Evolutionary conservation across 768 basidiomycete species (phyloP).

Genomic region (Lentinula sp.): DNA sequence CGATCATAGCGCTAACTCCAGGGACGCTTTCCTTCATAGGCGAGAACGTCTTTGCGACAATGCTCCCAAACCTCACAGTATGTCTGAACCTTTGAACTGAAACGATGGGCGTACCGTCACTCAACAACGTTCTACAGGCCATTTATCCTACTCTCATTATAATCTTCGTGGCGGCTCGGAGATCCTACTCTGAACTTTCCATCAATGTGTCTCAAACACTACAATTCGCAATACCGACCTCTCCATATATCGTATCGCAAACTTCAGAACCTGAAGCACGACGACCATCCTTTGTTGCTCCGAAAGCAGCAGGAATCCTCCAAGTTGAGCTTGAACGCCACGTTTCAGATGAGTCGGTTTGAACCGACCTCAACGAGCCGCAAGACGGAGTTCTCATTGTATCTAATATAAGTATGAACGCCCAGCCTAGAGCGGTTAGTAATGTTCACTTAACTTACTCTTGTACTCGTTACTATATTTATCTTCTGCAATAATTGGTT

Average conservation of each 20-base stretch:
- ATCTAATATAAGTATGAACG: no score
- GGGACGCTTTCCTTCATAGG: not conserved
- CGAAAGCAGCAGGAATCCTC: not conserved
- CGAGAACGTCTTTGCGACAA: not conserved
- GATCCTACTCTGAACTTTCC: not conserved
- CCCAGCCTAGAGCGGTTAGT: no score
- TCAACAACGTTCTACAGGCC: not conserved
- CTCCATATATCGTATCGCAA: not conserved
- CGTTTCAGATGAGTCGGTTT: not conserved
- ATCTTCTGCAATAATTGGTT: no score
- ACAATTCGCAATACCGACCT: not conserved
- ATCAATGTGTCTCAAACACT: not conserved
- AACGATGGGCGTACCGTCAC: no score
- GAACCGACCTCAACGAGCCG: not conserved
- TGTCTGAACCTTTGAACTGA: not conserved
- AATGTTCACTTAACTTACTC: no score
- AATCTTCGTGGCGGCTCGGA: not conserved
- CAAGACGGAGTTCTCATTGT: no score
- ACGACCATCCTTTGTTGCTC: not conserved
- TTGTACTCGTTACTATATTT: no score
- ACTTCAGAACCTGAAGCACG: not conserved
- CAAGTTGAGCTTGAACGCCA: not conserved
- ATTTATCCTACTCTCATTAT: constrained; percentile 5
- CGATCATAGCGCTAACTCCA: not conserved
- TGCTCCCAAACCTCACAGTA: not conserved